Conservation (phyloP, 1,284 basidiomycete species). For the Pyrrhoderma noxium region DNA sequence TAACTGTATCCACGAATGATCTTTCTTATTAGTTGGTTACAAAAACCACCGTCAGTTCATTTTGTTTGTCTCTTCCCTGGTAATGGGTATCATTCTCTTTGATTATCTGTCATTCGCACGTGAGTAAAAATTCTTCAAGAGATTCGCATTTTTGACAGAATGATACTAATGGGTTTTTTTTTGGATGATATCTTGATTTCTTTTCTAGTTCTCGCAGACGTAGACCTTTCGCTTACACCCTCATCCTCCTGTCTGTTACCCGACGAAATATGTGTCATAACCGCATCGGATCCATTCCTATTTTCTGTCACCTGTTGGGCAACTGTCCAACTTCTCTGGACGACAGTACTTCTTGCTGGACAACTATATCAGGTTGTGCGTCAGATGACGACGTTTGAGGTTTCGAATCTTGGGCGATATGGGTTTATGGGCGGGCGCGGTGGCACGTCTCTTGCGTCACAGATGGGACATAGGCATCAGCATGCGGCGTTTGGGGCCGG, state of each 20-base stretch:
- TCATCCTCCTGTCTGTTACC: slow-evolving; percentile 66
- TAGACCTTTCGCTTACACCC: slow-evolving; percentile 30
- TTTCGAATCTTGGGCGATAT: slow-evolving; percentile 89
- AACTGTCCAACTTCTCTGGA: slow-evolving; percentile 91
- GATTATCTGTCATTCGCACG: slow-evolving; percentile 79
- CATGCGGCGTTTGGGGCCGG: slow-evolving; percentile 28
- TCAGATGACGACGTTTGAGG: slow-evolving; percentile 96
- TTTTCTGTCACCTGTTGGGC: slow-evolving; percentile 79
- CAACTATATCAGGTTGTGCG: slow-evolving; percentile 90
- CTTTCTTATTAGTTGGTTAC: slow-evolving; percentile 61
- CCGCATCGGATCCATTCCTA: slow-evolving; percentile 76
- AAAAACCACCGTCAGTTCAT: slow-evolving; percentile 96
- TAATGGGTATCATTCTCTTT: slow-evolving; percentile 74
- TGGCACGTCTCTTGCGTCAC: slow-evolving; percentile 55
- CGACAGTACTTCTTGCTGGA: slow-evolving; percentile 73
- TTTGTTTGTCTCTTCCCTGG: slow-evolving; percentile 79
- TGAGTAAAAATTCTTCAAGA: slow-evolving; percentile 34
- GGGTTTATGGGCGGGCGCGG: slow-evolving; percentile 97
- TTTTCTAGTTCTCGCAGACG: too few species aligned
- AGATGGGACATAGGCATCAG: slow-evolving; percentile 58
- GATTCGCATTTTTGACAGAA: neutral
- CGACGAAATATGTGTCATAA: slow-evolving; percentile 59
- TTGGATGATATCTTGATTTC: too few species aligned
- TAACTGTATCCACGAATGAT: too few species aligned
- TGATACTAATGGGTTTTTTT: too few species aligned